A percentile compares a stretch with the other conserved stretches of the same genome.
Conservation (phyloP, 306 rosid genomes). For the Glycyrrhiza uralensis region DNA sequence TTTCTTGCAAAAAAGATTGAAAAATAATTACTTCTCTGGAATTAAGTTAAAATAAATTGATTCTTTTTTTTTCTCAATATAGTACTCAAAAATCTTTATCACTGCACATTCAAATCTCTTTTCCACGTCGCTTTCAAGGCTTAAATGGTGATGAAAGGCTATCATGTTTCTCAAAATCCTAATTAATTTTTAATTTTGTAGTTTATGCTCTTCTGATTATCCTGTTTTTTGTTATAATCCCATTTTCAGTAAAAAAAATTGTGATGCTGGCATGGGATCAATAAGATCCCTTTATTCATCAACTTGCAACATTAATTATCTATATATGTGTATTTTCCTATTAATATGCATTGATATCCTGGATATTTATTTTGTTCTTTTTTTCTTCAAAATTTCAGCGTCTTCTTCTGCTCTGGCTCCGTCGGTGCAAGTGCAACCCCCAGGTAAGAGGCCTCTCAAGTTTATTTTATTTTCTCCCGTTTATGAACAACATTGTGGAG, state of each 20-base stretch:
- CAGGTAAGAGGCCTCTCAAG: constrained; percentile 6
- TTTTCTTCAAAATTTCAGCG: not conserved
- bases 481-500: not conserved
- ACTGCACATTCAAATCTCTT: not conserved
- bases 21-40: not conserved
- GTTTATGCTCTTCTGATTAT: not conserved
- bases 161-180: not conserved
- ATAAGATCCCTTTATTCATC: not conserved
- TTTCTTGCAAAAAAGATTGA: too few species aligned
- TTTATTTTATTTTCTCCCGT: not conserved
- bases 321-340: not conserved
- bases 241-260: not conserved
- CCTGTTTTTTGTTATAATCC: not conserved
- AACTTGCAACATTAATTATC: too few species aligned
- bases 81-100: not conserved
- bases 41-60: not conserved
- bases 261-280: not conserved
- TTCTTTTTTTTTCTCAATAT: not conserved
- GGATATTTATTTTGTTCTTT: not conserved
- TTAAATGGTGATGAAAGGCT: not conserved
- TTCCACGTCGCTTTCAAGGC: not conserved
- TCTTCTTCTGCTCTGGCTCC: constrained; percentile 3
- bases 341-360: not conserved
- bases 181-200: too few species aligned
- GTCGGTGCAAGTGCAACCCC: not conserved